phyloP scores from a whole-genome alignment of 2,329 filamentous ascomycete genomes.

The Ophiostoma piceae region DNA sequence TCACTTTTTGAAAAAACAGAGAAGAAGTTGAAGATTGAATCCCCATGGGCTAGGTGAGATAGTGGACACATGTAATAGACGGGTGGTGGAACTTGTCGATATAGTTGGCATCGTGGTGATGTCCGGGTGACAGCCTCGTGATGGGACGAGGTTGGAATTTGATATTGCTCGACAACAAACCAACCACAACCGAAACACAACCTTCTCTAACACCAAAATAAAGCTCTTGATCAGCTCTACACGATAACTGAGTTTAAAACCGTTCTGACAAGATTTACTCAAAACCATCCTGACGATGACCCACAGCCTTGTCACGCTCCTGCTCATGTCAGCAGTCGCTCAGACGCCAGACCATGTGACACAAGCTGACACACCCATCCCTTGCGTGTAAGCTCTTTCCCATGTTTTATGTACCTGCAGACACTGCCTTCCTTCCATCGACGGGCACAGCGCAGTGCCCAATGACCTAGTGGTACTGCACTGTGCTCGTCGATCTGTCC shows the following conservation, averaged over 20 bases:
- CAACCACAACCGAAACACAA: not conserved
- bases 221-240: not conserved
- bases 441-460: not conserved
- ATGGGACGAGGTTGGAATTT: not conserved
- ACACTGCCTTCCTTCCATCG: not conserved
- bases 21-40: not conserved
- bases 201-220: not conserved
- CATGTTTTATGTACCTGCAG: not conserved
- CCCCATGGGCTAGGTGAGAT: accelerated
- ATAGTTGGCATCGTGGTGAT: not conserved
- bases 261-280: not conserved
- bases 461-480: not conserved
- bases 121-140: not conserved
- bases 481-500: not conserved
- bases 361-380: not conserved
- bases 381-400: not conserved
- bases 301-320: not conserved
- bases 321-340: not conserved
- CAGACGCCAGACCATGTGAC: not conserved
- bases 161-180: not conserved
- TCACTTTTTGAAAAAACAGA: no score
- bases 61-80: not conserved
- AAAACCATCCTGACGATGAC: not conserved
- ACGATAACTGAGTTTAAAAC: not conserved
- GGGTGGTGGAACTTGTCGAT: not conserved